Evolutionary conservation across 352 stramenopile genomes (phyloP).

Genomic region (Pythium monospermum): DNA sequence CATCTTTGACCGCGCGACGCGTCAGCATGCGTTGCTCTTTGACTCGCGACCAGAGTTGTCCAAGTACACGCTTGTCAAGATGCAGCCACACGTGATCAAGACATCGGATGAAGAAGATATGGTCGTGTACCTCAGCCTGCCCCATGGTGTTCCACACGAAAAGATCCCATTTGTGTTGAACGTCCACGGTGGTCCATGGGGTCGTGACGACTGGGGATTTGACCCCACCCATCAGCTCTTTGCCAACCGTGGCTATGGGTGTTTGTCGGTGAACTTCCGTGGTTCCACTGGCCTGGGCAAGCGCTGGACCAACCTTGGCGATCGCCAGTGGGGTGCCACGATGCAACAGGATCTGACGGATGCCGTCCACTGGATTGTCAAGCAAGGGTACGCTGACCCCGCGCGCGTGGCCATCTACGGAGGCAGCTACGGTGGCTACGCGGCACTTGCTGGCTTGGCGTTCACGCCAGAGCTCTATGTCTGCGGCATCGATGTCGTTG

Average conservation of each 20-base stretch:
- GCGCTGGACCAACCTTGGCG: slow-evolving; percentile 51
- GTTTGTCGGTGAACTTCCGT: slow-evolving; percentile 56
- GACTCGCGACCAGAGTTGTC: slow-evolving; percentile 31
- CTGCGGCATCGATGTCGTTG: slow-evolving; percentile 76
- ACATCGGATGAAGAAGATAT: slow-evolving; percentile 41
- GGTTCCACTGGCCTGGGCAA: slow-evolving; percentile 70
- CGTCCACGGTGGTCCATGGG: slow-evolving; percentile 40
- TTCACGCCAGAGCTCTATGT: slow-evolving; percentile 79
- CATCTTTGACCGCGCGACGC: slow-evolving; percentile 29
- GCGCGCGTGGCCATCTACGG: slow-evolving; percentile 48
- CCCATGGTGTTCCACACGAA: slow-evolving; percentile 19
- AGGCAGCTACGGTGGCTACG: slow-evolving; percentile 72
- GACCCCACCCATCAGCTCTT: slow-evolving; percentile 35
- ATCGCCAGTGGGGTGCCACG: slow-evolving; percentile 30
- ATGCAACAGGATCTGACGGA: slow-evolving; percentile 55
- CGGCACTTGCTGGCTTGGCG: slow-evolving; percentile 52
- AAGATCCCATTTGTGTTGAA: slow-evolving; percentile 35
- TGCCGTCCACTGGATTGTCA: slow-evolving; percentile 47
- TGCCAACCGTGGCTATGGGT: slow-evolving; percentile 40
- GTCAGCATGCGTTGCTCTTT: slow-evolving; percentile 30
- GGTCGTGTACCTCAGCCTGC: slow-evolving; percentile 42
- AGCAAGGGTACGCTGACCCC: slow-evolving; percentile 49
- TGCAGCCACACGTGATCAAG: slow-evolving; percentile 34
- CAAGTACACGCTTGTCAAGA: slow-evolving; percentile 31
- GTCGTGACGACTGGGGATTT: slow-evolving; percentile 28